Percentiles rank a stretch among this genome's conserved stretches.
Evolutionary conservation across 164 flowering plant species (phyloP).

Genomic region (Santalum album): DNA sequence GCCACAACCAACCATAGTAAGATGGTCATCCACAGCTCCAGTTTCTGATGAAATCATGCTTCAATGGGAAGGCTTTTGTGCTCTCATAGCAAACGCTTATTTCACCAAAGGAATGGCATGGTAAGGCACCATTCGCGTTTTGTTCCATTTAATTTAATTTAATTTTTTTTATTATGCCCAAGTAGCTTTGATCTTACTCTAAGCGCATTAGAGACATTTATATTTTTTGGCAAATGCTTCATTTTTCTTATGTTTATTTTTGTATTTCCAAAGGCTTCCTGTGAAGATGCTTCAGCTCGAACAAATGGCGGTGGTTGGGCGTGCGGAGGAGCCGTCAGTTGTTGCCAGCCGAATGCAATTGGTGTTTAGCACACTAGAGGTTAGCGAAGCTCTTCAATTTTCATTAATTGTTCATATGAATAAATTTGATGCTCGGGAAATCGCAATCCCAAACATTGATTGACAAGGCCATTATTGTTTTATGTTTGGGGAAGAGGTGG

Average conservation of each 20-base stretch:
- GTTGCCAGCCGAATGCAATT: conserved; percentile 90
- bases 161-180: too few species aligned
- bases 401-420: conserved; percentile 1
- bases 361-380: conserved; percentile 94
- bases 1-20: conserved; percentile 85
- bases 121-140: conserved; percentile 29
- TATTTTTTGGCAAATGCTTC: not conserved
- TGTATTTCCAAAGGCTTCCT: conserved; percentile 91
- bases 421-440: too few species aligned
- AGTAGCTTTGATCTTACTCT: not conserved
- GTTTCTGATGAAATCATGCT: conserved; percentile 58
- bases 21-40: conserved; percentile 87
- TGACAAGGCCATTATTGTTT: too few species aligned
- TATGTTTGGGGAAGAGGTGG: too few species aligned
- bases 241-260: not conserved
- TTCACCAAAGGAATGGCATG: conserved; percentile 91
- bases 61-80: conserved; percentile 92
- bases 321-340: conserved; percentile 80
- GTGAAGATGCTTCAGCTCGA: conserved; percentile 96
- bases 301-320: conserved; percentile 94
- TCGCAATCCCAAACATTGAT: too few species aligned
- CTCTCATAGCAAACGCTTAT: conserved; percentile 93
- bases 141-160: not conserved
- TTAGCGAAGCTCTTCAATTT: conserved; percentile 13
- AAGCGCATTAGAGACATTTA: too few species aligned